Base-by-base conservation (phyloP, 2,329 filamentous ascomycete species). In the Phialemonium atrogriseum region DNA sequence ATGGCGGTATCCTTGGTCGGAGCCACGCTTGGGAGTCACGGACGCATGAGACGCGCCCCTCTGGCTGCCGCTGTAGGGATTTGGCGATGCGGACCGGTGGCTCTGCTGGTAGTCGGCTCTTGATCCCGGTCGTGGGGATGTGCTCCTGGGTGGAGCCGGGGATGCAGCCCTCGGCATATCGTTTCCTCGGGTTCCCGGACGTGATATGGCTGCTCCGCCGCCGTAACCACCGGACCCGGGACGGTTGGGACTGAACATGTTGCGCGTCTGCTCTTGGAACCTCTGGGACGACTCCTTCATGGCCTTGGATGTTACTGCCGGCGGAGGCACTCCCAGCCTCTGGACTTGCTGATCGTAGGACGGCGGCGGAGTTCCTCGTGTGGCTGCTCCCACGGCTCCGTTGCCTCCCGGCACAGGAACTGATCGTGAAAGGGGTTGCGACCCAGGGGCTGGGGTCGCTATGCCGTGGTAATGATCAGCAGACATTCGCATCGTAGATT, bases 251-350 rank as follows among this genome's bases (percentile, higher is more conserved):
- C 50, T 67, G 55, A 93, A 91, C 64, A 95, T 80, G 48, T 72
- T 86, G 25, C 85, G 75, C 3, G 84, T 85, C 55, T 95, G 84
- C 27, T 79, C 76, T 14, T 83, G 77, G 49, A 89, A 95, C 56
- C 87, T 87, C 47, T 93, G 82, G 0, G 87, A 91, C 4, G 88
- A 85, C 55, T 94, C 84, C 51, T 94, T 85, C 93, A 98, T 98
- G 28, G 91, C 85, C 41, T 82, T 84, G 4, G 86, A 84, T 1
- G 93, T 98, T 38, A 93, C 86, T 2, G 91, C 91, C 3, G 89
- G 87, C 36, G 89, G 81, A 2, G 91, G 93, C 10, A 89, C 84
- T 33, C 87, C 91, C 4, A 96, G 70, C 36, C 84, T 73, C 51
- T 83, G 84, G 27, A 86, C 73, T 30, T 80, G 74, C 27, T 76